Percentiles rank a stretch among this genome's conserved stretches.
These are phyloP conservation scores for Ophiostoma sp. DNA, from an alignment of 2,329 filamentous ascomycete genomes.

Conservation along the genomic window DNA sequence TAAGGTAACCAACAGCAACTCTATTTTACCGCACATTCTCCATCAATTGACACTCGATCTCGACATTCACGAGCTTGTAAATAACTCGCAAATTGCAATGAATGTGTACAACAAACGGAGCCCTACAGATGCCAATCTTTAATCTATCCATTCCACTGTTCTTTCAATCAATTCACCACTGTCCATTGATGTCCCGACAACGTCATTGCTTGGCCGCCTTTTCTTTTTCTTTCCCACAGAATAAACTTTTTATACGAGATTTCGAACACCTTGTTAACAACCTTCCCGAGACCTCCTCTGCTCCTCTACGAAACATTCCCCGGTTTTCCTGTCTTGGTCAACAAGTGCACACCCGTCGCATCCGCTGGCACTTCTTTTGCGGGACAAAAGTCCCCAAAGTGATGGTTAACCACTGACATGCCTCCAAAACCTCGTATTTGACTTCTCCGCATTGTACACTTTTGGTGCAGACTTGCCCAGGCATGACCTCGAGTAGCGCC, in stretches of 20 bases:
- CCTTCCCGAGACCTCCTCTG: too few relatives aligned
- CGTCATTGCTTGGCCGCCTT: not conserved
- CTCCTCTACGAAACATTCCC: not conserved
- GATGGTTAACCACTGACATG: not conserved
- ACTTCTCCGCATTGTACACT: not conserved
- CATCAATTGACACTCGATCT: not conserved
- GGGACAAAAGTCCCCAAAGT: not conserved
- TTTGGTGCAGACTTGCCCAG: not conserved
- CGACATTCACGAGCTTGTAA: not conserved
- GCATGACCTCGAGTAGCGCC: slow-evolving; percentile 14
- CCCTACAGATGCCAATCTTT: not conserved
- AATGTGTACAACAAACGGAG: not conserved
- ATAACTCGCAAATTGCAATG: not conserved
- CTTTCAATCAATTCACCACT: too few relatives aligned
- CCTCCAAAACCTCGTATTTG: slow-evolving; percentile 4
- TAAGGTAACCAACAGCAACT: not conserved
- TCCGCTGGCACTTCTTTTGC: too few relatives aligned
- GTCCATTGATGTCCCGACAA: too few relatives aligned
- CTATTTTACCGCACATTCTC: not conserved
- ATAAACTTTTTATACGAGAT: not conserved
- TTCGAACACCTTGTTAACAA: too few relatives aligned
- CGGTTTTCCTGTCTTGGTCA: not conserved
- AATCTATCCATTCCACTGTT: too few relatives aligned
- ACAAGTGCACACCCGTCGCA: not conserved
- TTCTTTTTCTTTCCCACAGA: too few relatives aligned